phyloP scores from a whole-genome alignment of 306 rosid species.

The Dryas octopetala region DNA sequence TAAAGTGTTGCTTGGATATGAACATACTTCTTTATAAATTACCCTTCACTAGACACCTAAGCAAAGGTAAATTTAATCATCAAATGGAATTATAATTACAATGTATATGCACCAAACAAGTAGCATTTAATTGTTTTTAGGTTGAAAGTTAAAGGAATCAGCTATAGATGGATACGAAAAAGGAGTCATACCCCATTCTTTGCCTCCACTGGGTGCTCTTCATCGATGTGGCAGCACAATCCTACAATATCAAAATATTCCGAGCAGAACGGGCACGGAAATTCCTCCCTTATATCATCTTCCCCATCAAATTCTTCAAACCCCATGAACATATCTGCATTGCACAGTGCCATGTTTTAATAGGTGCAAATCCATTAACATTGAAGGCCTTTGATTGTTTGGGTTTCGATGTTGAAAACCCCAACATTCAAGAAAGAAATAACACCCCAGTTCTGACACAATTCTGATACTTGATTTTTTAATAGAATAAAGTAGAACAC shows the following conservation, averaged over 20 bases:
- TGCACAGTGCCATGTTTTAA: constrained; percentile 23
- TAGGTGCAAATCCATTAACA: constrained; percentile 1
- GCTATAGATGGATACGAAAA: neutral
- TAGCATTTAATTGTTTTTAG: neutral
- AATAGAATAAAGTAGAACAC: neutral
- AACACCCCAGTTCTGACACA: neutral
- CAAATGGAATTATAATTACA: neutral
- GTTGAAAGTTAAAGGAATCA: neutral
- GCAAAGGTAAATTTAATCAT: neutral
- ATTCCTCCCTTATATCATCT: constrained; percentile 86
- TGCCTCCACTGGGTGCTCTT: constrained; percentile 89
- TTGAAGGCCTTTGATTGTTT: neutral
- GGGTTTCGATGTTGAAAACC: neutral
- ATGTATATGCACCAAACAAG: constrained; percentile 10
- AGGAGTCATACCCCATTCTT: constrained; percentile 73
- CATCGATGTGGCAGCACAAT: constrained; percentile 96
- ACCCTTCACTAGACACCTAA: neutral
- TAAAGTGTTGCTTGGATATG: neutral
- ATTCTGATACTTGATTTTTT: neutral
- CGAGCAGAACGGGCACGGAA: constrained; percentile 88
- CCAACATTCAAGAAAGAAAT: neutral
- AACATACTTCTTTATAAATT: neutral
- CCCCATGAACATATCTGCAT: constrained; percentile 83
- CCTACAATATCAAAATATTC: constrained; percentile 93
- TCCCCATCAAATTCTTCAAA: constrained; percentile 87